Evolutionary conservation across 148 eudicot species (phyloP).

Genomic region (Gaultheria prostrata): DNA sequence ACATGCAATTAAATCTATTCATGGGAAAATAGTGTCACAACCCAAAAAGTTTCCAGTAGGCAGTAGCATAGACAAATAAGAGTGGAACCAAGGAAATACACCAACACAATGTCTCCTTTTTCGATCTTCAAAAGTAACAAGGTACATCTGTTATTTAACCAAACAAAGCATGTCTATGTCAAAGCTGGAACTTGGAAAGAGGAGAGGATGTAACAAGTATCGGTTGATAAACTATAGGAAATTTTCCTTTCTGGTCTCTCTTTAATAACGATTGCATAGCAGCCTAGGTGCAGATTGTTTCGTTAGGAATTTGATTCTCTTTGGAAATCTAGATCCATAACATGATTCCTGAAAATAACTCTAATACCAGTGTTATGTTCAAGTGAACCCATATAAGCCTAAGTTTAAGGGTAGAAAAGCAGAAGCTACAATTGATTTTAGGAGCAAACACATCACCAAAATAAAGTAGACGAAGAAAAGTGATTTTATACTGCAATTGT

Average conservation of each 20-base stretch:
- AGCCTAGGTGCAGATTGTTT: background rate
- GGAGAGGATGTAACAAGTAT: background rate
- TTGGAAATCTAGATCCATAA: conserved; percentile 3
- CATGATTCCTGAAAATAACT: background rate
- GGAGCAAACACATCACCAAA: background rate
- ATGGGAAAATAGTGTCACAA: background rate
- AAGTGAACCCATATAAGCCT: background rate
- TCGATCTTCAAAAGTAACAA: background rate
- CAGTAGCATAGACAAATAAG: background rate
- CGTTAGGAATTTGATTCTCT: background rate
- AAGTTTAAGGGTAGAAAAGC: background rate
- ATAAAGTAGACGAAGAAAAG: background rate
- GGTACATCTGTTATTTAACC: background rate
- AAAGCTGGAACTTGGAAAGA: background rate
- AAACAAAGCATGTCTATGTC: background rate
- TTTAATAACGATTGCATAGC: background rate
- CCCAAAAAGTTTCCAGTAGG: background rate
- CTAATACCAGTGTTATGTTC: too few species aligned
- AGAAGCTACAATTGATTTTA: background rate
- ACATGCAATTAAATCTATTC: background rate
- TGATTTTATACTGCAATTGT: background rate
- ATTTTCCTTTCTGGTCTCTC: background rate
- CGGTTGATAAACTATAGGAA: background rate
- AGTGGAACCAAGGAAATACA: conserved; percentile 5
- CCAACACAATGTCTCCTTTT: background rate